Evolutionary conservation across 495 filamentous ascomycete species (phyloP).

Genomic region (Wilcoxina mikolae): DNA sequence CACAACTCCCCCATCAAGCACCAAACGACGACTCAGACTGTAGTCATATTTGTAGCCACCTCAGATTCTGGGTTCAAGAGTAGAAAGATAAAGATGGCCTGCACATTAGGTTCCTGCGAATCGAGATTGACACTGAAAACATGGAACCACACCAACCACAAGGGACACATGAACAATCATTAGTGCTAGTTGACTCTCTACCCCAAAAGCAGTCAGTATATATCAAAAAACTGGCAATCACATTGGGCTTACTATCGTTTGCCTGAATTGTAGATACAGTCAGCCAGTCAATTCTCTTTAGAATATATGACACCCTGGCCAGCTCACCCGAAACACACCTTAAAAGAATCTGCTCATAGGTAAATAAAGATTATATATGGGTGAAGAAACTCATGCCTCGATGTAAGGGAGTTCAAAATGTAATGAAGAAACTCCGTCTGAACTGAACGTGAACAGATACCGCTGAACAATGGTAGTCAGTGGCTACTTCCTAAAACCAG

Average conservation of each 20-base stretch:
- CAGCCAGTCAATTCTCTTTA: neutral
- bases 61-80: neutral
- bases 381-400: neutral
- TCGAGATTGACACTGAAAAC: slow-evolving; percentile 14
- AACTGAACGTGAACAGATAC: neutral
- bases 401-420: neutral
- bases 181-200: neutral
- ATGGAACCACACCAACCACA: slow-evolving; percentile 27
- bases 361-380: neutral
- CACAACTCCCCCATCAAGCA: neutral
- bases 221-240: neutral
- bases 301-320: neutral
- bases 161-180: slow-evolving; percentile 24
- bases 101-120: slow-evolving; percentile 6
- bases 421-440: neutral
- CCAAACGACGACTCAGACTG: neutral
- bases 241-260: neutral
- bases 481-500: neutral
- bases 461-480: neutral
- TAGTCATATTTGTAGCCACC: neutral
- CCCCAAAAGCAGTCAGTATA: too few relatives aligned
- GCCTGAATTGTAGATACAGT: neutral
- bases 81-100: slow-evolving; percentile 31
- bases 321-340: neutral
- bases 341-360: neutral